Evolutionary conservation across 208 protist species (phyloP), one percentile per base, ranked within the genome.

Genomic region (Leishmania tropica): DNA sequence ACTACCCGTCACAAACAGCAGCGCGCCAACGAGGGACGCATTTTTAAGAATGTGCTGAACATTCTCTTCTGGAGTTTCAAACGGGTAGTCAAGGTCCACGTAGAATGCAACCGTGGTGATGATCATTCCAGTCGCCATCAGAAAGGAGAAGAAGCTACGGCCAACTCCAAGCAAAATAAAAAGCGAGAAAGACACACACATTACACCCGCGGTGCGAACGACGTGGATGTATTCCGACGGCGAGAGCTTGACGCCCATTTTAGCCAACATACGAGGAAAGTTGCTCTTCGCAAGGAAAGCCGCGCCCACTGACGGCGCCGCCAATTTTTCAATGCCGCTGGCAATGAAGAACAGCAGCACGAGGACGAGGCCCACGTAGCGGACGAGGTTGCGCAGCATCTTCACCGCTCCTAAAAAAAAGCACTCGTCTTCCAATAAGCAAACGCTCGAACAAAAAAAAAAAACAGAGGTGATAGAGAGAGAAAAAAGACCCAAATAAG

Each of bases 161-260:
- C 92, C 92, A 47, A 97, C 92, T 24, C 90, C 91, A 31, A 97
- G 89, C 10, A 97, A 73, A 82, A 96, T 93, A 53, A 97, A 95
- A 35, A 95, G 85, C 15, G 94, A 95, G 72, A 94, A 94, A 64
- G 86, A 87, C 45, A 97, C 74, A 56, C 90, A 93, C 3, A 94
- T 85, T 51, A 84, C 87, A 21, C 94, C 94, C 58, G 85, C 90
- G 10, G 58, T 80, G 68, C 93, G 91, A 40, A 93, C 87, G 10
- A 95, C 11, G 65, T 76, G 53, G 24, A 93, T 75, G 85, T 93
- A 97, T 48, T 95, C 82, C 53, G 78, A 42, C 1, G 83, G 48
- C 15, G 79, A 72, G 48, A 94, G 76, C 11, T 48, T 47, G 21
- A 90, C 11, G 37, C 77, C 79, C 21, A 80, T 76, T 11, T 40